phyloP scores from a whole-genome alignment of 257 asterid genomes.

The Primulina huaijiensis region DNA sequence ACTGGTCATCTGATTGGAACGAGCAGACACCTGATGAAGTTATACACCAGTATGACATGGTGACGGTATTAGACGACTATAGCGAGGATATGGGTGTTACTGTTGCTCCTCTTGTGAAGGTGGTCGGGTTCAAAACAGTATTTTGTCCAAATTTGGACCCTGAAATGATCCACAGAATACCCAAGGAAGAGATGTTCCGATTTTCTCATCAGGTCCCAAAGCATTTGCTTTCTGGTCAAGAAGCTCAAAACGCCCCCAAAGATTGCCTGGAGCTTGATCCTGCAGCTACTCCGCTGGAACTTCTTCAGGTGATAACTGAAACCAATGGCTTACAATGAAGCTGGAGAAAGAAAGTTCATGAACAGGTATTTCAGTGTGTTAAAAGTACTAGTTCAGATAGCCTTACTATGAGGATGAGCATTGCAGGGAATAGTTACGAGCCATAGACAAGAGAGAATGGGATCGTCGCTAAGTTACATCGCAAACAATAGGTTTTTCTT shows the following conservation, averaged over 20 bases:
- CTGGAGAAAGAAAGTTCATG: conserved; percentile 24
- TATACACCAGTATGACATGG: conserved; percentile 67
- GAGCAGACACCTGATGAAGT: conserved; percentile 54
- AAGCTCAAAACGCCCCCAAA: conserved; percentile 54
- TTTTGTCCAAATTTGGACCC: conserved; percentile 54
- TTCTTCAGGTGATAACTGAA: conserved; percentile 48
- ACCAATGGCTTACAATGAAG: conserved; percentile 18
- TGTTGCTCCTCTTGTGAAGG: conserved; percentile 67
- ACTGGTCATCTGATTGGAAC: conserved; percentile 68
- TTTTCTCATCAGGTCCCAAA: conserved; percentile 71
- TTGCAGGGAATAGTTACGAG: conserved; percentile 23
- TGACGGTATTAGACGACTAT: conserved; percentile 52
- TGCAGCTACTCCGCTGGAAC: conserved; percentile 74
- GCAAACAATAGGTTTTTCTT: neutral
- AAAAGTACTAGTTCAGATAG: conserved; percentile 13
- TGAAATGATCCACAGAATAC: conserved; percentile 37
- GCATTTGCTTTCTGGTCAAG: conserved; percentile 52
- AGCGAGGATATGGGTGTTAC: conserved; percentile 48
- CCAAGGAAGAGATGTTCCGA: conserved; percentile 69
- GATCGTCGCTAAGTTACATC: conserved; percentile 2
- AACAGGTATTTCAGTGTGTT: conserved; percentile 23
- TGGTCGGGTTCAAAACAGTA: conserved; percentile 60
- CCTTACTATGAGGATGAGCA: conserved; percentile 20
- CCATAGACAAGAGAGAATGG: conserved; percentile 16
- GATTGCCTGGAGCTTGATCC: conserved; percentile 83